Conservation (phyloP, 2,329 filamentous ascomycete species). For the Diplodia scrobiculata region DNA sequence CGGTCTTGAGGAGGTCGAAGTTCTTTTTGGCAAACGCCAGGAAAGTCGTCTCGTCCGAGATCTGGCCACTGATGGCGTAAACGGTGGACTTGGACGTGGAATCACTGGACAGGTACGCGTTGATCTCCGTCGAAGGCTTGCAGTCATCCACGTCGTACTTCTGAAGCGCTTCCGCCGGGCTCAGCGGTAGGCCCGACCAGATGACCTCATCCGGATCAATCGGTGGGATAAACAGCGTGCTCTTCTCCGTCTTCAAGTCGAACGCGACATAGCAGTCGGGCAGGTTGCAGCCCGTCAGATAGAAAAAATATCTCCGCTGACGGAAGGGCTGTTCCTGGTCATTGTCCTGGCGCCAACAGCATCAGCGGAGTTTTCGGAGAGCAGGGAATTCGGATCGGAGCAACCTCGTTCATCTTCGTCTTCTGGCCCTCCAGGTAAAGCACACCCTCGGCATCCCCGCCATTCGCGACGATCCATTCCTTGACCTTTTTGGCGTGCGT, state of each 20-base stretch:
- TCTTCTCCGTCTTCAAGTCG: slow-evolving; percentile 70
- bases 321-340: slow-evolving; percentile 74
- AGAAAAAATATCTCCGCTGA: slow-evolving; percentile 92
- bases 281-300: slow-evolving; percentile 81
- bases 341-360: slow-evolving; percentile 61
- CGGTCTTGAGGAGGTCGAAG: slow-evolving; percentile 56
- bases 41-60: slow-evolving; percentile 72
- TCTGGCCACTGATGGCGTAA: slow-evolving; percentile 77
- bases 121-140: slow-evolving; percentile 70
- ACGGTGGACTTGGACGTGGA: slow-evolving; percentile 57
- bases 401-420: slow-evolving; percentile 70
- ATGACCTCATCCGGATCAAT: slow-evolving; percentile 86
- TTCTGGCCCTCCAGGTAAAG: slow-evolving; percentile 87
- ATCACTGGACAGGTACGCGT: slow-evolving; percentile 65
- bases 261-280: slow-evolving; percentile 81
- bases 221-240: slow-evolving; percentile 88
- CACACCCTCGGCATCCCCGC: slow-evolving; percentile 66
- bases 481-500: slow-evolving; percentile 82
- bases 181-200: slow-evolving; percentile 87
- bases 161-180: slow-evolving; percentile 69
- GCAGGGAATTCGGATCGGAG: too few relatives aligned
- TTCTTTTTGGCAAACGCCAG: slow-evolving; percentile 69
- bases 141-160: slow-evolving; percentile 71
- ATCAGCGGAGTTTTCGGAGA: not conserved
- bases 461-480: slow-evolving; percentile 68